phyloP scores from a whole-genome alignment of 2,329 filamentous ascomycete species.

The Fusarium sarcochroum region DNA sequence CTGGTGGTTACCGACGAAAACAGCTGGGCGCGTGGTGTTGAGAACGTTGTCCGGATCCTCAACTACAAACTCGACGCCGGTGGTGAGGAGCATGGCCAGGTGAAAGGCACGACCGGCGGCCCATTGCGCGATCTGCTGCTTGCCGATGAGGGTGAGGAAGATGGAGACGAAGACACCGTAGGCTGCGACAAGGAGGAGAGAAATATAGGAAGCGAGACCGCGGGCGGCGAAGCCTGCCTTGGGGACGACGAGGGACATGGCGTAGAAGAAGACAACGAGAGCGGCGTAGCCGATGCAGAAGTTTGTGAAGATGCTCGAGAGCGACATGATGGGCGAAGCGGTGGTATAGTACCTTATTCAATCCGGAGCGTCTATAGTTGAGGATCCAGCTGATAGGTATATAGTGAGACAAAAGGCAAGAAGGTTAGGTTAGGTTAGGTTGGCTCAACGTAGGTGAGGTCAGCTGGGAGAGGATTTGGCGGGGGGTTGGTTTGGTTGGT shows the following conservation, averaged over 20 bases:
- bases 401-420: constrained; percentile 19
- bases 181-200: constrained; percentile 70
- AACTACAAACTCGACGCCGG: constrained; percentile 84
- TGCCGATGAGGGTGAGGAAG: constrained; percentile 77
- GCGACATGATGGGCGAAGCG: constrained; percentile 52
- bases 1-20: constrained; percentile 97
- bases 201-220: constrained; percentile 74
- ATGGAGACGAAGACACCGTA: constrained; percentile 85
- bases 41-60: constrained; percentile 76
- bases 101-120: constrained; percentile 84
- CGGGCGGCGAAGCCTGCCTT: constrained; percentile 78
- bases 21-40: constrained; percentile 79
- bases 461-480: constrained; percentile 6
- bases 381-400: constrained; percentile 11
- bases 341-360: no score
- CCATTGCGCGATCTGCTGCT: constrained; percentile 87
- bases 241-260: constrained; percentile 70
- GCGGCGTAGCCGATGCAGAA: constrained; percentile 66
- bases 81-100: constrained; percentile 79
- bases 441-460: constrained; percentile 1
- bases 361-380: constrained; percentile 24
- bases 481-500: constrained; percentile 19
- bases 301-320: constrained; percentile 59
- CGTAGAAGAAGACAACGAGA: constrained; percentile 70
- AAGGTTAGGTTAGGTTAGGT: not conserved